A percentile compares a stretch with the other conserved stretches of the same genome.
Conservation (phyloP, 768 basidiomycete genomes). For the Russula earlei region DNA sequence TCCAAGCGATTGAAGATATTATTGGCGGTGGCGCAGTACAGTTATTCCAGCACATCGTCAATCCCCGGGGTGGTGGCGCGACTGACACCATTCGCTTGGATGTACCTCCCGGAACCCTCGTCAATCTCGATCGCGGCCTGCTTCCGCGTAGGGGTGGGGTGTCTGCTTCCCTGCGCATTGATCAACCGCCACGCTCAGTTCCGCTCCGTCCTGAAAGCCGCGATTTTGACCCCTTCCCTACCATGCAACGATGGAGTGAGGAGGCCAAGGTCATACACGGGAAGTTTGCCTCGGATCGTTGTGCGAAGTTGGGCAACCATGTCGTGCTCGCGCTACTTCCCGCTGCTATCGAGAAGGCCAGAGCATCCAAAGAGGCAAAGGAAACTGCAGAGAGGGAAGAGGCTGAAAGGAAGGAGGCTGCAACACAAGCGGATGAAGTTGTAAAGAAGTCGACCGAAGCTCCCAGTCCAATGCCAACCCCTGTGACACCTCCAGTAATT, state of each 20-base stretch:
- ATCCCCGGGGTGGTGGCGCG: slow-evolving; percentile 39
- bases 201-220: slow-evolving; percentile 39
- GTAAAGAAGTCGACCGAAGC: slow-evolving; percentile 25
- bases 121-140: slow-evolving; percentile 50
- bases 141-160: slow-evolving; percentile 37
- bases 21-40: slow-evolving; percentile 77
- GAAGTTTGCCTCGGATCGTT: slow-evolving; percentile 58
- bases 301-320: slow-evolving; percentile 60
- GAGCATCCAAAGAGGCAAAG: slow-evolving; percentile 32
- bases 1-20: slow-evolving; percentile 72
- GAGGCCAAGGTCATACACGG: slow-evolving; percentile 78
- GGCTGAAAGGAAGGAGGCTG: slow-evolving; percentile 31
- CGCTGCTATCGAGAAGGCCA: slow-evolving; percentile 58
- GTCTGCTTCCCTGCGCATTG: slow-evolving; percentile 53
- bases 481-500: slow-evolving; percentile 6
- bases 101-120: slow-evolving; percentile 54
- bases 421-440: slow-evolving; percentile 31
- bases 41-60: slow-evolving; percentile 74
- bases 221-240: slow-evolving; percentile 71
- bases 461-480: slow-evolving; percentile 25
- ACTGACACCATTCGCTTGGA: slow-evolving; percentile 71
- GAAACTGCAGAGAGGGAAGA: slow-evolving; percentile 47
- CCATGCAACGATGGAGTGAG: slow-evolving; percentile 81
- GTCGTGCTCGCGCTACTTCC: slow-evolving; percentile 69
- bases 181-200: slow-evolving; percentile 37